Conservation (phyloP, 2,329 filamentous ascomycete species). For the Penicillium sp. region DNA sequence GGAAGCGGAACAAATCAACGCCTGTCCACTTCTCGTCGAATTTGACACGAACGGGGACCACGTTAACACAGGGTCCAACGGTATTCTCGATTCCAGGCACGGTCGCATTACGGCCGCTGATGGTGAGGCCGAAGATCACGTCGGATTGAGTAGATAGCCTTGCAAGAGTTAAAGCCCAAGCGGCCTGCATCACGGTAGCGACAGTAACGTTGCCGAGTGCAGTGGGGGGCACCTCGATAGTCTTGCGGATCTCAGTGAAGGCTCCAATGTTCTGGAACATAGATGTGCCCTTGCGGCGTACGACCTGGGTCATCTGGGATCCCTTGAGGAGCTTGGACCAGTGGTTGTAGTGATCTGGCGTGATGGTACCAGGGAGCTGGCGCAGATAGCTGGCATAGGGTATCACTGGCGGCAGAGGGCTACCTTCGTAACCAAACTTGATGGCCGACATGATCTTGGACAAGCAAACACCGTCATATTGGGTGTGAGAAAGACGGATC, state of each 20-base stretch:
- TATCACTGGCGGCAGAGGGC: constrained; percentile 42
- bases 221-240: constrained; percentile 46
- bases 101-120: constrained; percentile 66
- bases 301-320: constrained; percentile 55
- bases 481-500: constrained; percentile 69
- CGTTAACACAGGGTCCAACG: constrained; percentile 69
- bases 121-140: constrained; percentile 69
- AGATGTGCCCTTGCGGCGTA: constrained; percentile 38
- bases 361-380: constrained; percentile 43
- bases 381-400: constrained; percentile 55
- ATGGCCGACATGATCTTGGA: constrained; percentile 66
- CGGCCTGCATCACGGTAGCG: constrained; percentile 68
- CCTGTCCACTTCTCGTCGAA: constrained; percentile 59
- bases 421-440: constrained; percentile 56
- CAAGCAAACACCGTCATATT: constrained; percentile 71
- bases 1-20: constrained; percentile 56
- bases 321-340: constrained; percentile 64
- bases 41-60: constrained; percentile 65
- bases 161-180: constrained; percentile 67
- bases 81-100: constrained; percentile 60
- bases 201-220: constrained; percentile 62
- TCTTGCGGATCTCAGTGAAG: constrained; percentile 41
- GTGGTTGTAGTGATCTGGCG: constrained; percentile 59
- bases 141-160: constrained; percentile 58
- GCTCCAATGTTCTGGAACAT: constrained; percentile 42